Conservation (phyloP, 495 filamentous ascomycete species). For the Parmelia sp. region DNA sequence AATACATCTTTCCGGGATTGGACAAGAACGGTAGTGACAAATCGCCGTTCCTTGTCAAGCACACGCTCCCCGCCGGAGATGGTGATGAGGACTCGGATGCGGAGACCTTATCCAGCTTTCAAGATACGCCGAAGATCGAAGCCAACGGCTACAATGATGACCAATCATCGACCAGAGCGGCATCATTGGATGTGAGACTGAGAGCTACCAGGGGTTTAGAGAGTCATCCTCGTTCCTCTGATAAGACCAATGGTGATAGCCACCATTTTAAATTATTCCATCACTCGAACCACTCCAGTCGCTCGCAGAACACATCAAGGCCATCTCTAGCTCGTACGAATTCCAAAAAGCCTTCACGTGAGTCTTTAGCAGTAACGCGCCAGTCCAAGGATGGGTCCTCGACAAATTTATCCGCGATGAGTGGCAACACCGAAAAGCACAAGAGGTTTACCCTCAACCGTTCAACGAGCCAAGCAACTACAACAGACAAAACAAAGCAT, state of each 20-base stretch:
- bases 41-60: slow-evolving; percentile 78
- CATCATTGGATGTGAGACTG: slow-evolving; percentile 69
- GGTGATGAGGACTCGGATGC: slow-evolving; percentile 56
- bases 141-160: slow-evolving; percentile 34
- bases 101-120: slow-evolving; percentile 28
- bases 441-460: slow-evolving; percentile 53
- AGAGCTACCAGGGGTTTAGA: slow-evolving; percentile 66
- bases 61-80: slow-evolving; percentile 52
- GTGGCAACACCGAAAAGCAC: slow-evolving; percentile 41
- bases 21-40: slow-evolving; percentile 55
- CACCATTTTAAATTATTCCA: slow-evolving; percentile 51
- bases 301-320: slow-evolving; percentile 17
- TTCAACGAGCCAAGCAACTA: slow-evolving; percentile 40
- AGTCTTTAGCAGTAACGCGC: slow-evolving; percentile 52
- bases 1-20: slow-evolving; percentile 92
- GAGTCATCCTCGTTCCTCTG: slow-evolving; percentile 9
- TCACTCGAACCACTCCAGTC: slow-evolving; percentile 22
- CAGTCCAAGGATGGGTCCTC: slow-evolving; percentile 44
- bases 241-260: slow-evolving; percentile 34
- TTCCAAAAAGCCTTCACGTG: slow-evolving; percentile 60
- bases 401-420: slow-evolving; percentile 43
- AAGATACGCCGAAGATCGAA: slow-evolving; percentile 23
- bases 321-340: slow-evolving; percentile 25
- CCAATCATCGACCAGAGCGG: slow-evolving; percentile 44
- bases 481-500: slow-evolving; percentile 48